phyloP scores from a whole-genome alignment of 495 filamentous ascomycete genomes.

The Penicillium canescens region DNA sequence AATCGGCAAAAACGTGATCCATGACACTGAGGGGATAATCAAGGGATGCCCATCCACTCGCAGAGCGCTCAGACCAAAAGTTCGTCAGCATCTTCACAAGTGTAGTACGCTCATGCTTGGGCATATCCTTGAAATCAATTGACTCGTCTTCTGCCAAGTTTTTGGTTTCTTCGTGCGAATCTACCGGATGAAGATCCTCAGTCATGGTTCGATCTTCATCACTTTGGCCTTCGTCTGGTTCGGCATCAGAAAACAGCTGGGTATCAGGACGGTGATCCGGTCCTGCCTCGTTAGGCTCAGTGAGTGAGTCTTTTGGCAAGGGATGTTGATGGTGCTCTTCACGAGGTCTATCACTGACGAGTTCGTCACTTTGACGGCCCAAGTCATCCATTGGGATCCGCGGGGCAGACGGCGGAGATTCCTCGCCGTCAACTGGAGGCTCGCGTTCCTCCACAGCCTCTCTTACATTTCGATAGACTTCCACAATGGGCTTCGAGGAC shows the following conservation, averaged over 20 bases:
- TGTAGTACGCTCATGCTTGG: conserved; percentile 86
- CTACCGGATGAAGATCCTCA: conserved; percentile 67
- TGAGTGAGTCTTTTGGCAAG: conserved; percentile 24
- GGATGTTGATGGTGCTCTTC: conserved; percentile 19
- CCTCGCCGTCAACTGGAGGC: conserved; percentile 66
- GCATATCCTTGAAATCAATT: conserved; percentile 69
- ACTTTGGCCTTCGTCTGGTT: conserved; percentile 61
- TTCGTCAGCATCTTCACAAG: conserved; percentile 92
- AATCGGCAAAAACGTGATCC: conserved; percentile 96
- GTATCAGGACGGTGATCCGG: conserved; percentile 49
- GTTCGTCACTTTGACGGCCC: conserved; percentile 30
- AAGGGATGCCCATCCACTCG: conserved; percentile 91
- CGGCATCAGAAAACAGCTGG: conserved; percentile 63
- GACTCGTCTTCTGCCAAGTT: conserved; percentile 56
- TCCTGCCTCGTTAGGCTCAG: conserved; percentile 50
- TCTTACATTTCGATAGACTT: conserved; percentile 89
- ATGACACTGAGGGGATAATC: conserved; percentile 87
- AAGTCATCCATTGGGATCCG: conserved; percentile 28
- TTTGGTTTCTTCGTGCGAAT: conserved; percentile 62
- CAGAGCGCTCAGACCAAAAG: conserved; percentile 97
- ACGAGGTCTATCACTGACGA: conserved; percentile 19
- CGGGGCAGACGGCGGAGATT: conserved; percentile 30
- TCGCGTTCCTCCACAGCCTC: conserved; percentile 87
- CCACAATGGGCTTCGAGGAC: conserved; percentile 92
- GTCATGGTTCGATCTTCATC: conserved; percentile 65